Evolutionary conservation across 2,329 filamentous ascomycete genomes (phyloP).

Genomic region (Triangularia setosa): DNA sequence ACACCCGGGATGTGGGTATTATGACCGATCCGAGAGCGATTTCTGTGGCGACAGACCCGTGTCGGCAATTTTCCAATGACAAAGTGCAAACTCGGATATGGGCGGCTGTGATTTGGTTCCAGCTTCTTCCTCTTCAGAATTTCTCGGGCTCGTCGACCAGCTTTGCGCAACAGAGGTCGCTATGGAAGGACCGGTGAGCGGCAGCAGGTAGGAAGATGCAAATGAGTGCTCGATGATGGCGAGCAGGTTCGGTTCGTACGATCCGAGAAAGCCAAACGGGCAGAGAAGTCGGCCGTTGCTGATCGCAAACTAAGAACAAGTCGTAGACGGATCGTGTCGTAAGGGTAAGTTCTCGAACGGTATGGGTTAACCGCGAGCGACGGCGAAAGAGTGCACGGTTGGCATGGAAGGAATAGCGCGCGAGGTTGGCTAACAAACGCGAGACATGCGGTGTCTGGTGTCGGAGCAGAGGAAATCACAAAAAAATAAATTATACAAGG

Average conservation of each 20-base stretch:
- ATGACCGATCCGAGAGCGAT: conserved; percentile 1
- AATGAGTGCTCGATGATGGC: background rate
- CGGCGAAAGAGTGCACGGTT: conserved; percentile 2
- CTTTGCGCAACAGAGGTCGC: background rate
- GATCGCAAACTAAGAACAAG: background rate
- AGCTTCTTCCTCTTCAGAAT: background rate
- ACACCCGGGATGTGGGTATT: conserved; percentile 9
- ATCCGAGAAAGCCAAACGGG: background rate
- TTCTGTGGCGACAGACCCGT: conserved; percentile 9
- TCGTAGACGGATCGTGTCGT: background rate
- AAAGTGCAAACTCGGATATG: background rate
- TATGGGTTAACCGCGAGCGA: conserved; percentile 11
- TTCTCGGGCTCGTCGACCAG: background rate
- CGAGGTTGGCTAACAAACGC: conserved; percentile 4
- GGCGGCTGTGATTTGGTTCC: background rate
- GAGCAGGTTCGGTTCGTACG: background rate
- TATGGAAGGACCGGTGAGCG: conserved; percentile 7
- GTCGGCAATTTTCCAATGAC: conserved; percentile 2
- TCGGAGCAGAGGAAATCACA: background rate
- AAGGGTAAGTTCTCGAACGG: conserved; percentile 4
- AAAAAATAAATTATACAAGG: background rate
- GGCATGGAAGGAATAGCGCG: conserved; percentile 9
- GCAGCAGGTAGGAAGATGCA: background rate
- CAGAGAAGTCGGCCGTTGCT: background rate
- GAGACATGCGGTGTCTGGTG: conserved; percentile 5